phyloP scores from a whole-genome alignment of 1,284 basidiomycete genomes.

The Xerocomus cyaneibrunnescens region DNA sequence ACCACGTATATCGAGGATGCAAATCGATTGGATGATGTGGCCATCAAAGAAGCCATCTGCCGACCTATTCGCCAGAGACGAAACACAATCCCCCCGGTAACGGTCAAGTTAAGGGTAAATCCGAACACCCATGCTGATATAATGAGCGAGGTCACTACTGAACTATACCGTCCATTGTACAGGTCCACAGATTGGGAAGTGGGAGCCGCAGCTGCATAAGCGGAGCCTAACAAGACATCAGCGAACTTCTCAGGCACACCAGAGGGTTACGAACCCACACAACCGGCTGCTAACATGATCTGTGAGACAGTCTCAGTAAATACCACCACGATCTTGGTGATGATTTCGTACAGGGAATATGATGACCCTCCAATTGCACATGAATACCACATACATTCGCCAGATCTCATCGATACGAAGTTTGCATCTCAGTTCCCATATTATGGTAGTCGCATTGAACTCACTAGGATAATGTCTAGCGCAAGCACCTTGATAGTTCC shows the following conservation, averaged over 20 bases:
- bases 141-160: neutral
- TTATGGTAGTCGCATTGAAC: neutral
- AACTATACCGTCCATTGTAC: neutral
- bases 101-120: neutral
- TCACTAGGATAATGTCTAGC: neutral
- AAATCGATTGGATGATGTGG: neutral
- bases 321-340: neutral
- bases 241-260: neutral
- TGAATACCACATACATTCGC: neutral
- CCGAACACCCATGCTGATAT: neutral
- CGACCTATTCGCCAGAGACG: slow-evolving; percentile 4
- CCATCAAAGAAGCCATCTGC: neutral
- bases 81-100: neutral
- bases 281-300: neutral
- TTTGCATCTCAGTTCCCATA: neutral
- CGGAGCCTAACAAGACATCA: neutral
- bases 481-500: neutral
- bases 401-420: neutral
- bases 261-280: neutral
- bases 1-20: neutral
- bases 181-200: neutral
- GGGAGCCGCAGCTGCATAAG: neutral
- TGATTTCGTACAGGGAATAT: neutral
- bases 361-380: slow-evolving; percentile 1
- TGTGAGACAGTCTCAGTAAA: neutral